Conservation (phyloP, 768 basidiomycete species). For the Dioszegia hungarica region DNA sequence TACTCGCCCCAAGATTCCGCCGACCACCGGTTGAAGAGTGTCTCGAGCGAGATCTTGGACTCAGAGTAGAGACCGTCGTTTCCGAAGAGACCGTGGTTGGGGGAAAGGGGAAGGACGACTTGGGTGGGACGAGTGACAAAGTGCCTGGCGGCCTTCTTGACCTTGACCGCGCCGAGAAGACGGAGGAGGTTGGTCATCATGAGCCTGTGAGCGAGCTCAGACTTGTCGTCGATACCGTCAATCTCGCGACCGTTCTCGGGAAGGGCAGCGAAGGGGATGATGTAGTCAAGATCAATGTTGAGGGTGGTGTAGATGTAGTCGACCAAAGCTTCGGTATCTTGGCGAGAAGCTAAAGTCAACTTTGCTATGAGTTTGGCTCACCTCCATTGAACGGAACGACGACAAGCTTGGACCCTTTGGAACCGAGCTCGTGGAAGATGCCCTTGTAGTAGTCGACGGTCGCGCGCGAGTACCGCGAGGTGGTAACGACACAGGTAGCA, state of each 20-base stretch:
- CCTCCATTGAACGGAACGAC: slow-evolving; percentile 97
- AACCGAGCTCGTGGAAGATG: slow-evolving; percentile 92
- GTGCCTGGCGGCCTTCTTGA: slow-evolving; percentile 92
- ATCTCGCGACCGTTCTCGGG: slow-evolving; percentile 99
- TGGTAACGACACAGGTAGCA: slow-evolving; percentile 93
- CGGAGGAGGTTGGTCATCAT: slow-evolving; percentile 97
- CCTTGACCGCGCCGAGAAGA: slow-evolving; percentile 93
- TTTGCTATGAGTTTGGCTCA: slow-evolving; percentile 1
- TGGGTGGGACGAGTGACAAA: slow-evolving; percentile 98
- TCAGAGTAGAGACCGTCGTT: slow-evolving; percentile 98
- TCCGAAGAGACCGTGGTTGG: slow-evolving; percentile 96
- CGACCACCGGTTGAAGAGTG: slow-evolving; percentile 94
- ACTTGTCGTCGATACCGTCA: slow-evolving; percentile 92
- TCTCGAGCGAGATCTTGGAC: slow-evolving; percentile 96
- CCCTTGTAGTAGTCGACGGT: slow-evolving; percentile 94
- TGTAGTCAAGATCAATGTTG: slow-evolving; percentile 95
- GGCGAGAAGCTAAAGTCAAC: slow-evolving; percentile 68
- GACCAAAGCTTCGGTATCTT: slow-evolving; percentile 94
- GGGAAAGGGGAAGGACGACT: slow-evolving; percentile 93
- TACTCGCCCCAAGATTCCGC: slow-evolving; percentile 99
- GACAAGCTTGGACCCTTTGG: slow-evolving; percentile 90
- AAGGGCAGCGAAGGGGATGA: slow-evolving; percentile 95
- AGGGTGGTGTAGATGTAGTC: slow-evolving; percentile 97
- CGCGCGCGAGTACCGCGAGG: slow-evolving; percentile 91
- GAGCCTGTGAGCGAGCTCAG: slow-evolving; percentile 95